phyloP scores from a whole-genome alignment of 139 green algal genomes.

The Zygnema cylindricum region DNA sequence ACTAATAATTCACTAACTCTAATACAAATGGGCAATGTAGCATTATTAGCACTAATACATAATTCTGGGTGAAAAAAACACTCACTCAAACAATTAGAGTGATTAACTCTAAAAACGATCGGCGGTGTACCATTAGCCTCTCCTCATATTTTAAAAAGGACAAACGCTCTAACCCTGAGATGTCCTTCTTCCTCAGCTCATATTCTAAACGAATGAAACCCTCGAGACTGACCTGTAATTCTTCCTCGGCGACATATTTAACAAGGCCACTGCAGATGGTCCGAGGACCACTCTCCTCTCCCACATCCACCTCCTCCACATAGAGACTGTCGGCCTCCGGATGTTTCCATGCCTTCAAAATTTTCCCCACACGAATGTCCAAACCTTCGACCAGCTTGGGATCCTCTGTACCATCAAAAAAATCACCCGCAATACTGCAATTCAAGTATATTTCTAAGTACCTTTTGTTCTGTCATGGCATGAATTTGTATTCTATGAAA shows the following conservation, averaged over 20 bases:
- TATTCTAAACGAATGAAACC: no score
- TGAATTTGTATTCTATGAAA: neutral
- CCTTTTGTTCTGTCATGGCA: neutral
- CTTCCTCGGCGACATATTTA: slow-evolving; percentile 79
- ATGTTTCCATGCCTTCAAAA: slow-evolving; percentile 57
- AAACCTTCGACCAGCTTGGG: slow-evolving; percentile 28
- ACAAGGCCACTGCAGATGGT: slow-evolving; percentile 86
- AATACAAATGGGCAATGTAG: no score
- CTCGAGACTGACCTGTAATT: slow-evolving; percentile 69
- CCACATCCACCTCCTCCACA: slow-evolving; percentile 86
- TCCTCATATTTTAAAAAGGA: no score
- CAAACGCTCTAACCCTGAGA: neutral
- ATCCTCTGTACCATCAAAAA: slow-evolving; percentile 16
- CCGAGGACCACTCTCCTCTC: slow-evolving; percentile 76
- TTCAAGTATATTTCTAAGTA: neutral
- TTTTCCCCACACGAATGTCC: slow-evolving; percentile 51
- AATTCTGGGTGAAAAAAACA: no score
- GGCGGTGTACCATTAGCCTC: no score
- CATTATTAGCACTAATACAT: no score
- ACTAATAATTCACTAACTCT: no score
- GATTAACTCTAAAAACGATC: no score
- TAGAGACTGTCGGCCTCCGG: slow-evolving; percentile 72
- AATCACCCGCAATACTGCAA: neutral
- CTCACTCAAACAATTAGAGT: no score
- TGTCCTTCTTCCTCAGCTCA: neutral